These are phyloP conservation scores for Paspalum notatum DNA, from an alignment of 176 grass and related monocot species.

Conservation along the genomic window DNA sequence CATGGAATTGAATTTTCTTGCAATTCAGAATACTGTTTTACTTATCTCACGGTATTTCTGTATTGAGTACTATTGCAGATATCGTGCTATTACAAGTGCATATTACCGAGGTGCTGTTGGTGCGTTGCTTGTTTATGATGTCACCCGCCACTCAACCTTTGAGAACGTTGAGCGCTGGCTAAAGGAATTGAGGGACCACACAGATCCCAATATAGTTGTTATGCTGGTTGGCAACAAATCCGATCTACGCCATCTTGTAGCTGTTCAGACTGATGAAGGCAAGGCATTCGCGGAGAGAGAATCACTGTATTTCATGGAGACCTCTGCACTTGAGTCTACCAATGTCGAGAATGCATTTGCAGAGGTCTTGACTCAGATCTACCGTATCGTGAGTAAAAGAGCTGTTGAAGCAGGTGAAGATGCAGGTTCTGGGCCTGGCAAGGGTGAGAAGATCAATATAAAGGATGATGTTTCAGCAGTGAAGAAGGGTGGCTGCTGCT, in stretches of 20 bases:
- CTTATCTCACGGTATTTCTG: constrained; percentile 8
- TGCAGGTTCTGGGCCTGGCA: constrained; percentile 61
- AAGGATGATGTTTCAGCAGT: constrained; percentile 80
- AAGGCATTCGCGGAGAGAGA: constrained; percentile 77
- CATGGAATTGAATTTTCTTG: background rate
- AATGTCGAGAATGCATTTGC: constrained; percentile 85
- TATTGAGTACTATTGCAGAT: constrained; percentile 51
- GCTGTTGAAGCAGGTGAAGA: constrained; percentile 68
- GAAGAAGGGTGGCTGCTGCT: constrained; percentile 83
- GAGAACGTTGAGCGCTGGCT: constrained; percentile 88
- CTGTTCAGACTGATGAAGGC: constrained; percentile 73
- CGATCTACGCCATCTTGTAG: constrained; percentile 83
- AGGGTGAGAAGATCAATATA: constrained; percentile 83
- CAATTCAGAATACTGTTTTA: background rate
- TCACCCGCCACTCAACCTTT: constrained; percentile 78
- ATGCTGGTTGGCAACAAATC: constrained; percentile 94
- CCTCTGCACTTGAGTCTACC: constrained; percentile 81
- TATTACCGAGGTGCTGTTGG: constrained; percentile 92
- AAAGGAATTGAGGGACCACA: constrained; percentile 85
- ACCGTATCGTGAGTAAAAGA: constrained; percentile 82
- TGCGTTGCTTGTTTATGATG: constrained; percentile 79
- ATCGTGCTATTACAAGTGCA: constrained; percentile 91
- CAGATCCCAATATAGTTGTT: constrained; percentile 88
- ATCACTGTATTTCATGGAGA: constrained; percentile 92
- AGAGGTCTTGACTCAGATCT: constrained; percentile 83